A percentile compares a stretch with the other conserved stretches of the same genome.
These are phyloP conservation scores for Hortiboletus flavorubellus DNA, from an alignment of 768 basidiomycete genomes.

Conservation along the genomic window DNA sequence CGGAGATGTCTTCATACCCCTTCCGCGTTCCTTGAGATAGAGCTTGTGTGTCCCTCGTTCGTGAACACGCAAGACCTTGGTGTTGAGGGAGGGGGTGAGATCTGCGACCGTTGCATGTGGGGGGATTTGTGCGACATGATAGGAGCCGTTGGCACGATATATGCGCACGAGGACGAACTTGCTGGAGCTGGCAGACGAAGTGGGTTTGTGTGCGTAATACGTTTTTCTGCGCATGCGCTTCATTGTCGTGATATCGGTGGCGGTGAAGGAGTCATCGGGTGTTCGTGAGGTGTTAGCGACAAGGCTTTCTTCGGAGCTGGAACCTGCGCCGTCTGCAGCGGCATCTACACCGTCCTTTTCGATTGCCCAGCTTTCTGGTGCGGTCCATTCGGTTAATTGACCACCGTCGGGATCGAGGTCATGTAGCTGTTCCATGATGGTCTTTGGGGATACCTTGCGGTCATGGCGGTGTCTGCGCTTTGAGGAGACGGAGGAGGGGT, in stretches of 20 bases:
- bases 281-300: slow-evolving; percentile 16
- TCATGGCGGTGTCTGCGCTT: slow-evolving; percentile 27
- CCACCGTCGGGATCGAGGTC: slow-evolving; percentile 8
- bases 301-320: slow-evolving; percentile 38
- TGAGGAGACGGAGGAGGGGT: slow-evolving; percentile 13
- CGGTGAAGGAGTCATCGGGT: slow-evolving; percentile 12
- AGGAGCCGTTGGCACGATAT: slow-evolving; percentile 68
- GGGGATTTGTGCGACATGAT: slow-evolving; percentile 64
- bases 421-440: slow-evolving; percentile 14
- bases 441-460: slow-evolving; percentile 55
- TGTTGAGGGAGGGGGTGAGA: slow-evolving; percentile 58
- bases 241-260: slow-evolving; percentile 10
- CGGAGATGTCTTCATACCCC: slow-evolving; percentile 45
- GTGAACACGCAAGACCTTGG: slow-evolving; percentile 48
- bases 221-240: slow-evolving; percentile 28
- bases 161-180: slow-evolving; percentile 64
- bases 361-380: slow-evolving; percentile 79
- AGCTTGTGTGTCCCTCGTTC: slow-evolving; percentile 61
- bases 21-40: slow-evolving; percentile 72
- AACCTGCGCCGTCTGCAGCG: slow-evolving; percentile 36
- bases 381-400: slow-evolving; percentile 48
- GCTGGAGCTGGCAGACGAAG: slow-evolving; percentile 11
- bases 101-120: slow-evolving; percentile 66
- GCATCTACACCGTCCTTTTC: slow-evolving; percentile 43
- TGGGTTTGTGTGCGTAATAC: slow-evolving; percentile 15